Conservation (phyloP, 2,329 filamentous ascomycete species). For the Talaromyces sp. region DNA sequence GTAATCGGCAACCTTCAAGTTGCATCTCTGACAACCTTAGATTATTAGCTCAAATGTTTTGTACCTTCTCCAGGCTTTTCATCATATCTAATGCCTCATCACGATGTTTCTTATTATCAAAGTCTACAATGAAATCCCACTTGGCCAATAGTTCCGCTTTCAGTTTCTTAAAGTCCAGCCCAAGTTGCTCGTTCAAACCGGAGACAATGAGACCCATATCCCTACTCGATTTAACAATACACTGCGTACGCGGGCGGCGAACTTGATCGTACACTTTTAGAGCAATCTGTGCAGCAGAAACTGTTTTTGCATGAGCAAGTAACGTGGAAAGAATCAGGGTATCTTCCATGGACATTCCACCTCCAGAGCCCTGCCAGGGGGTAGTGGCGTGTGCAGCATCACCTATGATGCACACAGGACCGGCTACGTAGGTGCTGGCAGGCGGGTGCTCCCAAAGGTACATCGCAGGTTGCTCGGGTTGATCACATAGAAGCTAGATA, state of each 20-base stretch:
- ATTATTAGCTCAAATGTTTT: no score
- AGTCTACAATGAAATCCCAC: slow-evolving; percentile 8
- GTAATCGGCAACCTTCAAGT: no score
- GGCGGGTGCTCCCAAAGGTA: slow-evolving; percentile 8
- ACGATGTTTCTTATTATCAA: slow-evolving; percentile 8
- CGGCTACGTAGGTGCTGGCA: slow-evolving; percentile 1
- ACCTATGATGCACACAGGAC: slow-evolving; percentile 23
- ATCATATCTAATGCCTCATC: slow-evolving; percentile 40
- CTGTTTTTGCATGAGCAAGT: slow-evolving; percentile 14
- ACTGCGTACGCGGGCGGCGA: slow-evolving; percentile 41
- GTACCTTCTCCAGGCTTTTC: not conserved
- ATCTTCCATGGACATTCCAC: slow-evolving; percentile 35
- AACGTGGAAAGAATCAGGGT: slow-evolving; percentile 27
- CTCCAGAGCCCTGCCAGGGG: slow-evolving; percentile 33
- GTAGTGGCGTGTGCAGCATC: slow-evolving; percentile 36
- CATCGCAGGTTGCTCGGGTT: slow-evolving; percentile 1
- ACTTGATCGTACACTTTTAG: slow-evolving; percentile 45
- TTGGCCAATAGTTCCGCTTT: not conserved
- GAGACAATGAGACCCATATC: not conserved
- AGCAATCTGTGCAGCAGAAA: slow-evolving; percentile 16
- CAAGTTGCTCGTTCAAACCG: not conserved
- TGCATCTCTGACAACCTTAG: no score
- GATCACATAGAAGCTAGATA: not conserved
- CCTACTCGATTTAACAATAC: slow-evolving; percentile 40
- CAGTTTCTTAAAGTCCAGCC: not conserved